These are phyloP conservation scores for Phaeosphaeriaceae sp. DNA, from an alignment of 2,329 filamentous ascomycete genomes.

Conservation along the genomic window DNA sequence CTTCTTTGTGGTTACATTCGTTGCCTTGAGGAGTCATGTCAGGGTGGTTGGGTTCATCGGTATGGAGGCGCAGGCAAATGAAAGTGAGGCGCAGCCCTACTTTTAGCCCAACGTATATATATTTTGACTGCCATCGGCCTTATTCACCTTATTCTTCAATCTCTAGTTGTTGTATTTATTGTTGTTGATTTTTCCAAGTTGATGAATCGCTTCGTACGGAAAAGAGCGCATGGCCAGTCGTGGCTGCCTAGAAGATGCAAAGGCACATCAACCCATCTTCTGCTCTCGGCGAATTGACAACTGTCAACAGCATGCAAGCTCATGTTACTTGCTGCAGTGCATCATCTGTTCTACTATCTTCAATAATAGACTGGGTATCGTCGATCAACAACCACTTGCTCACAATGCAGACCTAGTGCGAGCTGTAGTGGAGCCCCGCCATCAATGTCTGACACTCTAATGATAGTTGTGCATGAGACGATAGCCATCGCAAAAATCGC, in stretches of 20 bases:
- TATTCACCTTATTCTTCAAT: not conserved
- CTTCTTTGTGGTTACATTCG: not conserved
- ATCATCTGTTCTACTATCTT: too few species aligned
- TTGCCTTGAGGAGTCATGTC: slow-evolving; percentile 19
- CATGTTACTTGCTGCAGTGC: slow-evolving; percentile 9
- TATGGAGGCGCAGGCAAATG: slow-evolving; percentile 31
- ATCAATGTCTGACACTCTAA: slow-evolving; percentile 18
- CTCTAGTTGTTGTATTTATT: not conserved
- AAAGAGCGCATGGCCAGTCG: not conserved
- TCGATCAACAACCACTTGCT: slow-evolving; percentile 20
- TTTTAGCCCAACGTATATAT: slow-evolving; percentile 29
- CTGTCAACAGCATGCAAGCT: slow-evolving; percentile 14
- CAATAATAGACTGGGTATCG: not conserved
- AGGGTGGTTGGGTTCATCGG: slow-evolving; percentile 31
- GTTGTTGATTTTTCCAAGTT: not conserved
- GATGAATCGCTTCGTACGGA: too few species aligned
- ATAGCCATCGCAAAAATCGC: slow-evolving; percentile 20
- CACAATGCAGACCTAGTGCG: slow-evolving; percentile 30
- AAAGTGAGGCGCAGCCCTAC: slow-evolving; percentile 46
- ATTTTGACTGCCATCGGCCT: not conserved
- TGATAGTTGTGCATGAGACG: slow-evolving; percentile 15
- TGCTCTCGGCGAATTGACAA: slow-evolving; percentile 20
- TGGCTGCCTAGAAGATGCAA: slow-evolving; percentile 33
- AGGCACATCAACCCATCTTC: slow-evolving; percentile 20
- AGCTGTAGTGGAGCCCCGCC: slow-evolving; percentile 21